Conservation (phyloP, 2,329 filamentous ascomycete genomes). For the Cryphonectria nitschkei region DNA sequence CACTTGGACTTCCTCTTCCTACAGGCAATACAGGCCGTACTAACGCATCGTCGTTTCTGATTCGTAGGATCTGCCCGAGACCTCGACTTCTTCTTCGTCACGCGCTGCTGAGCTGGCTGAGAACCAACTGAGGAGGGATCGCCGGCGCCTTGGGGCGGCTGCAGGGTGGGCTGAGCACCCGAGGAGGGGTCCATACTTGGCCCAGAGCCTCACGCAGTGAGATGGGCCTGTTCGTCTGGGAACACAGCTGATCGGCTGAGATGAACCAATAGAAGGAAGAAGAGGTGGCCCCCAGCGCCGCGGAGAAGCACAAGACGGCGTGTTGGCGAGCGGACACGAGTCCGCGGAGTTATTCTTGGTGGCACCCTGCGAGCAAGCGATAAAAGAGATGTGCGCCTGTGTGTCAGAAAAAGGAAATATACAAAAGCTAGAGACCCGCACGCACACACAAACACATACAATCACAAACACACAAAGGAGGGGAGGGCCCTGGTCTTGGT, state of each 20-base stretch:
- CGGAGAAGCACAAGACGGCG: conserved; percentile 4
- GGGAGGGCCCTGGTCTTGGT: neutral
- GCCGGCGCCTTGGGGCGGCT: conserved; percentile 18
- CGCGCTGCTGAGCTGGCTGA: conserved; percentile 19
- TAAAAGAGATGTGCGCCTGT: neutral
- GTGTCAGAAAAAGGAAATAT: neutral
- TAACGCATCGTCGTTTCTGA: conserved; percentile 77
- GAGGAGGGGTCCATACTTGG: conserved; percentile 22
- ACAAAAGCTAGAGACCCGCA: neutral
- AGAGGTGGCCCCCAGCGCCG: neutral
- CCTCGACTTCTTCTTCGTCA: conserved; percentile 54
- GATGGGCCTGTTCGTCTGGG: neutral
- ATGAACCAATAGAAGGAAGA: conserved; percentile 9
- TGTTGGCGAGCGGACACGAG: neutral
- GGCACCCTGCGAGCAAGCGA: neutral
- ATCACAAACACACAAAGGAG: neutral
- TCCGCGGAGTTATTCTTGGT: conserved; percentile 1
- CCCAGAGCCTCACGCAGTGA: conserved; percentile 36
- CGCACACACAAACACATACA: neutral
- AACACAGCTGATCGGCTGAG: neutral
- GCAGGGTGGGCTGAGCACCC: conserved; percentile 17
- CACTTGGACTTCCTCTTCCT: conserved; percentile 84
- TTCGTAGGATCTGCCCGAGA: conserved; percentile 50
- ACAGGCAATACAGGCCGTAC: conserved; percentile 83
- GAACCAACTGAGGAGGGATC: neutral